Conservation (phyloP, 768 basidiomycete genomes). For the Baorangia bicolor region DNA sequence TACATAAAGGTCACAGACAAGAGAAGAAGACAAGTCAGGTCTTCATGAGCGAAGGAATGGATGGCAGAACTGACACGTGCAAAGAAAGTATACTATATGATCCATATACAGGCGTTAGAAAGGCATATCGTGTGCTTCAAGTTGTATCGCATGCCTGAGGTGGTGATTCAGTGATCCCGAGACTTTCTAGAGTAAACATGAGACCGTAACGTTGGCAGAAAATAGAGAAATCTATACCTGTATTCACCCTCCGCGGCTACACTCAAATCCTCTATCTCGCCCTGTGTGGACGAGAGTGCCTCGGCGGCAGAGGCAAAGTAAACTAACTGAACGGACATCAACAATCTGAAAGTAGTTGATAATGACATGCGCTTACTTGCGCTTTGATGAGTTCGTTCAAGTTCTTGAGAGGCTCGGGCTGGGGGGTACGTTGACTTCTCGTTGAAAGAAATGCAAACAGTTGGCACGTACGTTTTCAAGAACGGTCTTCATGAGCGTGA, state of each 20-base stretch:
- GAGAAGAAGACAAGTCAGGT: background rate
- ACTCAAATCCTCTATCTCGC: conserved; percentile 90
- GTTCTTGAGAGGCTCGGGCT: conserved; percentile 97
- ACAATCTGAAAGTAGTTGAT: background rate
- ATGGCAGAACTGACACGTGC: conserved; percentile 1
- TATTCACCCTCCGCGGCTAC: conserved; percentile 95
- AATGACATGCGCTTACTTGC: conserved; percentile 48
- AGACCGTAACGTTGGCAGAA: background rate
- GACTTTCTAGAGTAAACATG: conserved; percentile 59
- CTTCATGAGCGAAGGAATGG: background rate
- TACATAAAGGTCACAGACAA: conserved; percentile 14
- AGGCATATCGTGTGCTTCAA: background rate
- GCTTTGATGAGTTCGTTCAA: conserved; percentile 90
- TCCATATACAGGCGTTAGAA: conserved; percentile 8
- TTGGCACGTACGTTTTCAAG: conserved; percentile 82
- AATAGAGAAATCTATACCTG: conserved; percentile 47
- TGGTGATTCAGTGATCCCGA: conserved; percentile 70
- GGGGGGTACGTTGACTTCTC: background rate
- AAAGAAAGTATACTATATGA: conserved; percentile 12
- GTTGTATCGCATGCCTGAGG: background rate
- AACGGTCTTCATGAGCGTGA: conserved; percentile 96
- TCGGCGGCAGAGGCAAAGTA: conserved; percentile 80
- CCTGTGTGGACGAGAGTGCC: conserved; percentile 76
- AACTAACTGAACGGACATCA: conserved; percentile 47
- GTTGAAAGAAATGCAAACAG: background rate